These are phyloP conservation scores for Hypoxylon cercidicola DNA, from an alignment of 495 filamentous ascomycete species.

Conservation along the genomic window DNA sequence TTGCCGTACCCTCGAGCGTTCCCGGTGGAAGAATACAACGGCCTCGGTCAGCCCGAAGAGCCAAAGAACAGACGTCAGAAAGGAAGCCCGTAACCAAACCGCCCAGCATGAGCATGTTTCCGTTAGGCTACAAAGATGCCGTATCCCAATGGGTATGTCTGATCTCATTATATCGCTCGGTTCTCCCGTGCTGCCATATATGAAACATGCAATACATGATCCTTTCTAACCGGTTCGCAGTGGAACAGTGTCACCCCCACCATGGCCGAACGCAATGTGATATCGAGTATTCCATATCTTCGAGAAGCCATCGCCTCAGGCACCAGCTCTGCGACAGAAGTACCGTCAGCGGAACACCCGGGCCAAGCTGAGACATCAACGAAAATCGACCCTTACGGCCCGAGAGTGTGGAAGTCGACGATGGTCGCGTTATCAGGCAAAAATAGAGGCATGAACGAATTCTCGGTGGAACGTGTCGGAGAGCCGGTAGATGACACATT, in stretches of 20 bases:
- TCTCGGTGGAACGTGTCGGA: conserved; percentile 83
- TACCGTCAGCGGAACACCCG: conserved; percentile 47
- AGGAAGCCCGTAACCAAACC: conserved; percentile 22
- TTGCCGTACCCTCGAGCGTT: conserved; percentile 27
- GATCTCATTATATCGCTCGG: background rate
- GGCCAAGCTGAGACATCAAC: conserved; percentile 64
- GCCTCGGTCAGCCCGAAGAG: conserved; percentile 22
- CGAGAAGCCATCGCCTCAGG: conserved; percentile 70
- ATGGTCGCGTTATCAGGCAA: conserved; percentile 87
- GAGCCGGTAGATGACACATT: conserved; percentile 82
- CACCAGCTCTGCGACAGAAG: conserved; percentile 27
- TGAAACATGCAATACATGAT: background rate
- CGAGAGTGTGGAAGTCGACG: conserved; percentile 84
- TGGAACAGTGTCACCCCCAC: conserved; percentile 85
- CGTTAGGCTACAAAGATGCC: conserved; percentile 89
- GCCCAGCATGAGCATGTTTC: conserved; percentile 67
- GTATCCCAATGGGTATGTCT: conserved; percentile 87
- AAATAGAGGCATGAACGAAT: conserved; percentile 89
- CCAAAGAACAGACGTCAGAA: conserved; percentile 27
- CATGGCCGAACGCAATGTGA: conserved; percentile 88
- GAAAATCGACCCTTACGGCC: conserved; percentile 80
- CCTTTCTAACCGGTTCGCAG: conserved; percentile 54
- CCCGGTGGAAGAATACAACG: conserved; percentile 24
- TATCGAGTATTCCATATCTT: conserved; percentile 87
- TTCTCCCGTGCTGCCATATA: background rate